A percentile compares a stretch with the other conserved stretches of the same genome.
Conservation (phyloP, 2,329 filamentous ascomycete species). For the Cladorrhinum sp. region DNA sequence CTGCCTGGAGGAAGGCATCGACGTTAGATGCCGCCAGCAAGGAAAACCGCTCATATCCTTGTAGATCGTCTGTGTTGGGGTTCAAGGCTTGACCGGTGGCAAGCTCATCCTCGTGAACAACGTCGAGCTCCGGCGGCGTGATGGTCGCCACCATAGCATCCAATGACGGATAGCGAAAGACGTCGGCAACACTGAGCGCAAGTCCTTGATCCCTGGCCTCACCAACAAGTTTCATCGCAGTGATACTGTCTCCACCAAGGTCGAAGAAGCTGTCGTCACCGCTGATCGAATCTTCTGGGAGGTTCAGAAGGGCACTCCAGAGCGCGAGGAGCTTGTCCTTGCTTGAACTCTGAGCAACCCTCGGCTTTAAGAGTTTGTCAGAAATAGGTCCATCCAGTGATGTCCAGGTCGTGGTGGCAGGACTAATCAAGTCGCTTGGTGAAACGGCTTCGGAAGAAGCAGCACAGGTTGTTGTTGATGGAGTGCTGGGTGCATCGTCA, state of each 20-base stretch:
- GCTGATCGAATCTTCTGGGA: conserved; percentile 19
- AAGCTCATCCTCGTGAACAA: background rate
- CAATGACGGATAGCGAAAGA: conserved; percentile 26
- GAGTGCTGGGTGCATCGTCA: background rate
- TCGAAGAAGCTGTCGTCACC: conserved; percentile 35
- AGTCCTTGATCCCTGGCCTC: conserved; percentile 28
- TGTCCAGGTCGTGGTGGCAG: background rate
- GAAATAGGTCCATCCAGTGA: background rate
- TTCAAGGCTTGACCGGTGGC: background rate
- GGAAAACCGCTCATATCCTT: conserved; percentile 25
- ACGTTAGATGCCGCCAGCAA: conserved; percentile 26
- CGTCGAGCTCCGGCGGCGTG: background rate
- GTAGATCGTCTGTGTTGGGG: background rate
- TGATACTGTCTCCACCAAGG: conserved; percentile 36
- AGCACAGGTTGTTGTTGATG: background rate
- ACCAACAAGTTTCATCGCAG: conserved; percentile 45
- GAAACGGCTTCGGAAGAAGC: background rate
- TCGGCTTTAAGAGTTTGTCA: background rate
- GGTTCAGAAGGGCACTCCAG: conserved; percentile 22
- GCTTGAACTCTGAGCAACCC: background rate
- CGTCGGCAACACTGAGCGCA: conserved; percentile 24
- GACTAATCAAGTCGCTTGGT: background rate
- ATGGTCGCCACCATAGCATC: conserved; percentile 16
- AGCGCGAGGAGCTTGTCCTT: conserved; percentile 16
- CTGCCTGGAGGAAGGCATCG: conserved; percentile 25